These are phyloP conservation scores for Raddia distichophylla DNA, from an alignment of 176 grass and related monocot species.

Conservation along the genomic window DNA sequence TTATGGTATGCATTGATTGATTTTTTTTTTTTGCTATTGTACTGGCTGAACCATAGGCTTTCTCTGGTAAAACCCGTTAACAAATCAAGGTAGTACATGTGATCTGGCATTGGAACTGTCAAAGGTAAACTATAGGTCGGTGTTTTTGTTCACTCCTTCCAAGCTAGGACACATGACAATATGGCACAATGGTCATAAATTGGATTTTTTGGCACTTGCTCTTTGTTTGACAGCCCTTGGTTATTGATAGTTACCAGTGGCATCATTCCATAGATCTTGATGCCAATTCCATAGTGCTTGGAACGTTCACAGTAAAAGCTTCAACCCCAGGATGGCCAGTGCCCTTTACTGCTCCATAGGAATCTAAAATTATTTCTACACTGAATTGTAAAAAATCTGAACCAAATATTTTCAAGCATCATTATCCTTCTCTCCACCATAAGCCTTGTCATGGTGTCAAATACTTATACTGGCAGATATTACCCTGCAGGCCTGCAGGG, in stretches of 20 bases:
- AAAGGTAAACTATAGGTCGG: constrained; percentile 15
- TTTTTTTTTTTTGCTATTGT: constrained; percentile 25
- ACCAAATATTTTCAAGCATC: background rate
- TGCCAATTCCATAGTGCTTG: background rate
- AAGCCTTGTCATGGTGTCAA: background rate
- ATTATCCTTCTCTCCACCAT: background rate
- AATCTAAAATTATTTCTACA: background rate
- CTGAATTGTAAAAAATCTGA: background rate
- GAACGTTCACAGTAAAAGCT: background rate
- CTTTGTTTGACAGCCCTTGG: background rate
- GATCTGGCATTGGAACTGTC: constrained; percentile 7
- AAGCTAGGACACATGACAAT: background rate
- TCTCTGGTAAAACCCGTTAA: background rate
- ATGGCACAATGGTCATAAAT: background rate
- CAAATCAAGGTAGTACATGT: constrained; percentile 18
- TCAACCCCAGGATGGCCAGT: background rate
- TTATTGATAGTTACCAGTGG: background rate
- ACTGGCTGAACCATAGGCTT: constrained; percentile 11
- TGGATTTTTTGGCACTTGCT: background rate
- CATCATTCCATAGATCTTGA: background rate
- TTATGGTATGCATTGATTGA: constrained; percentile 20
- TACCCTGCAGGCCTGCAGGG: background rate
- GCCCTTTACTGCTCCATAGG: background rate
- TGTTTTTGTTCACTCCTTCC: constrained; percentile 4
- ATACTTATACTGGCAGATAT: background rate